phyloP scores from a whole-genome alignment of 1,284 basidiomycete genomes.

The Ceratobasidium sp. region DNA sequence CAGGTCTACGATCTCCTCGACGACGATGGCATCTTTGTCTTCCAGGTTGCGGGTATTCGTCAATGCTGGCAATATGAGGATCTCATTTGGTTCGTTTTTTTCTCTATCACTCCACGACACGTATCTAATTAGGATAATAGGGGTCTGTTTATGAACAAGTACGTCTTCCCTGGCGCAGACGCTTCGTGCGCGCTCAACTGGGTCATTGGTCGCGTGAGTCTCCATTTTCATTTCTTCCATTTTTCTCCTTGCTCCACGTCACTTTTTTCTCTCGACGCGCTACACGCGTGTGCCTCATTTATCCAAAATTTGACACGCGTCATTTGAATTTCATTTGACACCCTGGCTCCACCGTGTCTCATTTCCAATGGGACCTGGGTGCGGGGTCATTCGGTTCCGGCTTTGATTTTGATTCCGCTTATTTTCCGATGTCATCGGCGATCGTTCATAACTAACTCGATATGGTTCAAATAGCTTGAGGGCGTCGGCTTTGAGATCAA shows the following conservation, averaged over 20 bases:
- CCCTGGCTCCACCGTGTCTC: too few species aligned
- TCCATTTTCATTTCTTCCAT: background rate
- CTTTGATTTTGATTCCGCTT: background rate
- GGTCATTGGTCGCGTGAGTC: slow-evolving; percentile 79
- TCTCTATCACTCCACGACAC: background rate
- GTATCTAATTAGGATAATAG: slow-evolving; percentile 49
- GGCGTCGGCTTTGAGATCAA: slow-evolving; percentile 96
- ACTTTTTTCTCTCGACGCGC: background rate
- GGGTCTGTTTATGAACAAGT: slow-evolving; percentile 96
- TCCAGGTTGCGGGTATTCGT: slow-evolving; percentile 96
- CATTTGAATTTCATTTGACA: background rate
- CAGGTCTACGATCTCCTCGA: slow-evolving; percentile 94
- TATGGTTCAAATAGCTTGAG: slow-evolving; percentile 62
- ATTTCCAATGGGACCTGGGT: background rate
- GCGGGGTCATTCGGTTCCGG: background rate
- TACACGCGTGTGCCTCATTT: background rate
- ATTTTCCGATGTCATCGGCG: too few species aligned
- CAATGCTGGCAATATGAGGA: slow-evolving; percentile 98
- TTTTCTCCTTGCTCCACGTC: background rate
- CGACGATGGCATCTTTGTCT: slow-evolving; percentile 93
- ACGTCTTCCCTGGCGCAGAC: slow-evolving; percentile 97
- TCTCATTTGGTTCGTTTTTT: slow-evolving; percentile 77
- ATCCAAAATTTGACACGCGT: background rate
- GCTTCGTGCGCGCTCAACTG: slow-evolving; percentile 94
- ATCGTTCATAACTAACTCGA: background rate